These are phyloP conservation scores for Liquidambar formosana DNA, from an alignment of 164 flowering plant species.

Conservation along the genomic window DNA sequence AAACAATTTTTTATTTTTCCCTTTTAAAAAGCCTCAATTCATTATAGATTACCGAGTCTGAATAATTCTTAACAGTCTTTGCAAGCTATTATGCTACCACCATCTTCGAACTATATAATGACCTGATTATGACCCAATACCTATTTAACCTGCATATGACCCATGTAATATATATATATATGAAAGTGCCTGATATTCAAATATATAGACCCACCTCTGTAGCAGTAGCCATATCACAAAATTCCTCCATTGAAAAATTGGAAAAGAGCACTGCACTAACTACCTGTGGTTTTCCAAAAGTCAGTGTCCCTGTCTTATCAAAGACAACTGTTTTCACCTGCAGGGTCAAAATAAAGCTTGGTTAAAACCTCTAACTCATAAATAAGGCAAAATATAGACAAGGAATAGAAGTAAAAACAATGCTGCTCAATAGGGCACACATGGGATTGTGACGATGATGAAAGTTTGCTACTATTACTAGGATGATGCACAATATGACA, in stretches of 20 bases:
- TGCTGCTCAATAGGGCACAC: not conserved
- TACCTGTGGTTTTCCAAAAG: constrained; percentile 83
- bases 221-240: constrained; percentile 68
- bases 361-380: not conserved
- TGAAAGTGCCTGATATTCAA: too few relatives aligned
- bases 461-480: not conserved
- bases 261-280: constrained; percentile 74
- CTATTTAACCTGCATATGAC: too few relatives aligned
- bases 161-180: too few relatives aligned
- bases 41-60: too few relatives aligned
- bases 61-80: too few relatives aligned
- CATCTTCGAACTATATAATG: too few relatives aligned
- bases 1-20: too few relatives aligned
- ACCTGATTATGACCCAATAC: too few relatives aligned
- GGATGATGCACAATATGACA: not conserved
- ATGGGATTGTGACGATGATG: not conserved
- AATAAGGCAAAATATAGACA: not conserved
- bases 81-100: too few relatives aligned
- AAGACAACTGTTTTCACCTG: constrained; percentile 85
- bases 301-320: constrained; percentile 95
- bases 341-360: constrained; percentile 7
- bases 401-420: not conserved
- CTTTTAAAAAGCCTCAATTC: too few relatives aligned
- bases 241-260: constrained; percentile 61
- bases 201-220: constrained; percentile 61